phyloP scores from a whole-genome alignment of 306 rosid genomes.

The Parietaria judaica region DNA sequence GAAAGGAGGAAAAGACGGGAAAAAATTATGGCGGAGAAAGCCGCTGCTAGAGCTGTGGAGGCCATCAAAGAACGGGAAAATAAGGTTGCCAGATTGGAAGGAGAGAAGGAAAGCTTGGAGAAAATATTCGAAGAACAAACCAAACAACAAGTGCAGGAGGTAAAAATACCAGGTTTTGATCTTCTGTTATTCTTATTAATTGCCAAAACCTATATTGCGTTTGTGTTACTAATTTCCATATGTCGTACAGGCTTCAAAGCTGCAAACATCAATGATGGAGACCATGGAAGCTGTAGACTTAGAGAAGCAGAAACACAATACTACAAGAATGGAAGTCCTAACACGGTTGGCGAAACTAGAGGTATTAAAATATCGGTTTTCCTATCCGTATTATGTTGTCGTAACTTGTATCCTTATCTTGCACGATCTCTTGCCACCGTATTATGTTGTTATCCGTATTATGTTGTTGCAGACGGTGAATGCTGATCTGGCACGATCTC shows the following conservation, averaged over 20 bases:
- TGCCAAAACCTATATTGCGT: background rate
- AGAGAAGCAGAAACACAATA: slow-evolving; percentile 90
- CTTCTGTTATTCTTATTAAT: slow-evolving; percentile 2
- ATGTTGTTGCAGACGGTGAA: slow-evolving; percentile 59
- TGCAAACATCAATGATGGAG: slow-evolving; percentile 84
- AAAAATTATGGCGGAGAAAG: slow-evolving; percentile 74
- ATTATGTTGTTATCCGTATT: background rate
- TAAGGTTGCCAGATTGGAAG: slow-evolving; percentile 87
- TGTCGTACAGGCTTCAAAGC: slow-evolving; percentile 58
- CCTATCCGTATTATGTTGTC: background rate
- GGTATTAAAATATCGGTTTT: slow-evolving; percentile 35
- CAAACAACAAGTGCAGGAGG: slow-evolving; percentile 90
- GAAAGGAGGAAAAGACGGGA: slow-evolving; percentile 68
- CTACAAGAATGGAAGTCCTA: slow-evolving; percentile 88
- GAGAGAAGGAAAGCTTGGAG: slow-evolving; percentile 92
- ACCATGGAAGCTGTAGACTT: slow-evolving; percentile 94
- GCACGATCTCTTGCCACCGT: slow-evolving; percentile 51
- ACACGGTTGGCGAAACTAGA: slow-evolving; percentile 69
- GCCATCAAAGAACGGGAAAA: slow-evolving; percentile 80
- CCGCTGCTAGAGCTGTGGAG: slow-evolving; percentile 73
- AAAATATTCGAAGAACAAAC: slow-evolving; percentile 87
- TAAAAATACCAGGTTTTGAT: slow-evolving; percentile 18
- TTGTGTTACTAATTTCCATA: background rate
- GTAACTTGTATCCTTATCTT: background rate
- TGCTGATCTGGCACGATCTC: slow-evolving; percentile 91